Evolutionary conservation across 2,329 filamentous ascomycete species (phyloP), one percentile per base, ranked within the genome.

Genomic region (Penicillium sp.): DNA sequence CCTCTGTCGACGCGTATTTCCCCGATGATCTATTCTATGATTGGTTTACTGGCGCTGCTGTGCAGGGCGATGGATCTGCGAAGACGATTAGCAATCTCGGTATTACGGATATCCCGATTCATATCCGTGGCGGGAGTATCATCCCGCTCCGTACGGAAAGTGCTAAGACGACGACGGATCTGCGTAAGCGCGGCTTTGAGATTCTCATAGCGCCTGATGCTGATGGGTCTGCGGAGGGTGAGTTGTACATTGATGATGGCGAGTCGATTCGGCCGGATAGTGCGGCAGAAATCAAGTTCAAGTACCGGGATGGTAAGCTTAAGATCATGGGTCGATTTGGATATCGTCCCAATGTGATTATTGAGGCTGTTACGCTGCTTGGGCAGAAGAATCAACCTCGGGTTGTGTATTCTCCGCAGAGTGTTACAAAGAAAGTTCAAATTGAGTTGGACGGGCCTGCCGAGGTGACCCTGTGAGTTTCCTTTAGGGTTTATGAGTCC

Each of bases 191-290:
- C 63, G 78, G 85, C 61, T 93, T 93, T 74, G 81, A 87, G 68
- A 75, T 95, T 48, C 66, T 93, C 35, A 80, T 95, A 42, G 87
- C 89, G 0, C 80, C 88, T 0, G 84, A 81, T 6, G 66, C 69
- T 0, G 76, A 87, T 49, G 88, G 87, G 3, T 82, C 75, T 7
- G 90, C 90, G 0, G 71, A 68, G 1, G 90, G 90, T 0, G 77
- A 79, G 49, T 76, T 94, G 54, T 94, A 92, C 69, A 75, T 94
- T 5, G 90, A 94, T 62, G 90, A 95, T 58, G 90, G 90, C 9
- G 84, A 86, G 56, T 85, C 82, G 26, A 64, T 92, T 47, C 75
- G 82, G 56, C 88, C 89, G 71, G 42, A 46, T 2, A 45, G 54
- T 1, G 83, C 79, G n/a, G 84, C 80, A 7, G 75, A 83, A 53